These are phyloP conservation scores for Pseudognaphalium luteoalbum DNA, from an alignment of 129 eudicot genomes.

Conservation along the genomic window DNA sequence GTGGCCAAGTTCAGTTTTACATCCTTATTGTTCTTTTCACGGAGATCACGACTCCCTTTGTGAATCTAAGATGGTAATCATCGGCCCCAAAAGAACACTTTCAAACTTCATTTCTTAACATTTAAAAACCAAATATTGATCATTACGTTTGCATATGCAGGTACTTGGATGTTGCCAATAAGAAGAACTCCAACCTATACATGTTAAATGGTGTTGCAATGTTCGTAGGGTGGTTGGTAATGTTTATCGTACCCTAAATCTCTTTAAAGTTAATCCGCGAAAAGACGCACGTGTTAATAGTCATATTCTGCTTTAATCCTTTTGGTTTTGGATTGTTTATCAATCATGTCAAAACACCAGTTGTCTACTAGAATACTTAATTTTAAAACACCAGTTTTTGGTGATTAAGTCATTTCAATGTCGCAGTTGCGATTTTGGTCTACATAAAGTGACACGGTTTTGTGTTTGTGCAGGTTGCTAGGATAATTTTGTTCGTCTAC, in stretches of 20 bases:
- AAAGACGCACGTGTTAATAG: conserved; percentile 1
- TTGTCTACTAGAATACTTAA: neutral
- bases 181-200: conserved; percentile 67
- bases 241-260: conserved; percentile 26
- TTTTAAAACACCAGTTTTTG: conserved; percentile 15
- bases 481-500: conserved; percentile 62
- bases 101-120: conserved; percentile 1
- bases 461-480: conserved; percentile 55
- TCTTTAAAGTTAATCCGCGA: neutral
- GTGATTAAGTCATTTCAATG: neutral
- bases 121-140: conserved; percentile 2
- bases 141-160: conserved; percentile 39
- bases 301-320: neutral
- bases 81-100: neutral
- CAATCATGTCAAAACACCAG: neutral
- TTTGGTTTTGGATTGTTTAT: neutral
- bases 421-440: neutral
- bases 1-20: conserved; percentile 74
- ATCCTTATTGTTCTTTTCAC: conserved; percentile 79
- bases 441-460: neutral
- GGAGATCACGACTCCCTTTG: conserved; percentile 81
- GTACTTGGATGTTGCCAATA: conserved; percentile 72
- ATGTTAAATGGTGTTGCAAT: conserved; percentile 69
- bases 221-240: conserved; percentile 91
- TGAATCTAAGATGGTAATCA: conserved; percentile 79